Evolutionary conservation across 2,329 filamentous ascomycete genomes (phyloP), one percentile per base, ranked within the genome.

Genomic region (Phyllachora maydis): DNA sequence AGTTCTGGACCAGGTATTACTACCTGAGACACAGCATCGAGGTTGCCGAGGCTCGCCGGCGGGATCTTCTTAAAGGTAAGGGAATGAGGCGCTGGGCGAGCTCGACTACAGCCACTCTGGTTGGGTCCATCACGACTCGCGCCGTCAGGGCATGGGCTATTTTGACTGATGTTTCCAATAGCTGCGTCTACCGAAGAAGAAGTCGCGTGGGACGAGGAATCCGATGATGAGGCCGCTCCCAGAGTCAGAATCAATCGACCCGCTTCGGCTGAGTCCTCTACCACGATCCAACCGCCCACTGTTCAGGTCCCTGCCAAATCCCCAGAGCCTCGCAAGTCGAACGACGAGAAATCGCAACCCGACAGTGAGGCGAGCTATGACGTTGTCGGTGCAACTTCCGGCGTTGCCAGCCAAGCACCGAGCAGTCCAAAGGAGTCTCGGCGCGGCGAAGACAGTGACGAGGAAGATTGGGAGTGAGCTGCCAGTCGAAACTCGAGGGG

Each of bases 311-410:
- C 41, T n/a, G 52, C 67, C 22, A 79, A 79, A 46, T 59, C 70
- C 14, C 49, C 52, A 15, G 66, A 76, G 35, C 54, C 69, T 11
- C 71, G 78, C 22, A 67, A 62, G 38, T 90, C 82, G 14, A 75
- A 90, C 38, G 82, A 92, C 40, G 75, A 82, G 44, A 82, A 85
- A 44, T 90, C 78, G 14, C 77, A 88, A 35, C 70, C 82, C 6
- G 88, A 88, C 38, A 93, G 85, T 43, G 88, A 98, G 37, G 79
- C 79, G 11, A 92, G 82, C 51, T 98, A 98, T 45, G 88, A 98
- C 44, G 62, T 98, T 16, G 81, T 98, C 21, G 75, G 76, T 6
- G 71, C 73, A 5, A 57, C 68, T 21, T 83, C 76, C 24, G 77
- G 76, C 23, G 65, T 67, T 21, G 68, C 72, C 18, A 92, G 78